These are phyloP conservation scores for Boletellus ananas DNA, from an alignment of 768 basidiomycete species.

Conservation along the genomic window DNA sequence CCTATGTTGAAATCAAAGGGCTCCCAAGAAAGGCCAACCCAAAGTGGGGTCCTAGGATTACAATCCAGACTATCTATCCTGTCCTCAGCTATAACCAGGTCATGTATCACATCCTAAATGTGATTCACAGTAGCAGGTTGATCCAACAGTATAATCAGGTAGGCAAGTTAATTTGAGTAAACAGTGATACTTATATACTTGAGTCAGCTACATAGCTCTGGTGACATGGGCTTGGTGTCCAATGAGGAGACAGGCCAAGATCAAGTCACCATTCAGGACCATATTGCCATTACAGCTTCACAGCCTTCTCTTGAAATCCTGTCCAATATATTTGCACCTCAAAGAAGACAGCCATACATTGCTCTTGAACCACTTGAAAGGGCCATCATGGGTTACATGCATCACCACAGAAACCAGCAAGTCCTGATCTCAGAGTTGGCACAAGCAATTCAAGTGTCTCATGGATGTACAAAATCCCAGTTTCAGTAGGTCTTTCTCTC, in stretches of 20 bases:
- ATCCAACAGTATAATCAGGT: slow-evolving; percentile 11
- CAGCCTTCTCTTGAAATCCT: background rate
- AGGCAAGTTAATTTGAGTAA: background rate
- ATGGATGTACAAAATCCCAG: slow-evolving; percentile 16
- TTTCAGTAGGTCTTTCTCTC: slow-evolving; percentile 18
- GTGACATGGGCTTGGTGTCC: background rate
- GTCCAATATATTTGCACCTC: slow-evolving; percentile 21
- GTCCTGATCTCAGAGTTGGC: slow-evolving; percentile 15
- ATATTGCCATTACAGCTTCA: background rate
- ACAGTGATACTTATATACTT: background rate
- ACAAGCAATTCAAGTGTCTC: slow-evolving; percentile 6
- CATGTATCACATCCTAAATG: slow-evolving; percentile 24
- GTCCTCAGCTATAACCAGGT: slow-evolving; percentile 23
- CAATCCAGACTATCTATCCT: slow-evolving; percentile 13
- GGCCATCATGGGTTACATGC: slow-evolving; percentile 18
- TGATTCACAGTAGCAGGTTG: slow-evolving; percentile 13
- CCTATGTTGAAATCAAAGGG: slow-evolving; percentile 17
- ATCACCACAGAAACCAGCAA: background rate
- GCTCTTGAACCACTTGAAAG: slow-evolving; percentile 16
- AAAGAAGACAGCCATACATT: slow-evolving; percentile 15
- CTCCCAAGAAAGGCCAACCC: background rate
- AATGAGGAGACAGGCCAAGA: background rate
- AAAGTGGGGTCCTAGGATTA: background rate
- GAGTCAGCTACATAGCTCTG: slow-evolving; percentile 6
- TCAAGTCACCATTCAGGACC: background rate